A percentile compares a stretch with the other conserved stretches of the same genome.
Evolutionary conservation across 345 rosid genomes (phyloP).

Genomic region (Psidium guajava): DNA sequence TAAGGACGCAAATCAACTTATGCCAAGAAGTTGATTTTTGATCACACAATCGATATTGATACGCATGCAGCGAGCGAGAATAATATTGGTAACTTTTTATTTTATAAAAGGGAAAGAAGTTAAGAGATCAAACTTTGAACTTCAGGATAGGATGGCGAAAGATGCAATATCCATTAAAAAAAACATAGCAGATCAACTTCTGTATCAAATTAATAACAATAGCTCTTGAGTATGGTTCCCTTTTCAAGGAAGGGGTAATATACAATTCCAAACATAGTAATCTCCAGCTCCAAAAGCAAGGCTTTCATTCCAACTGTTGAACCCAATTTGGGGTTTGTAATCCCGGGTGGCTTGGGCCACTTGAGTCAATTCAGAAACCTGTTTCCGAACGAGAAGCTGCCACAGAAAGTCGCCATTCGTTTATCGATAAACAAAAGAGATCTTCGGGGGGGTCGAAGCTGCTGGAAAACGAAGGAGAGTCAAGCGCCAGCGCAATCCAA

Average conservation of each 20-base stretch:
- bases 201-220: not conserved
- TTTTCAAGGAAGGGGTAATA: not conserved
- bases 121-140: not conserved
- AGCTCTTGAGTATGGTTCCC: not conserved
- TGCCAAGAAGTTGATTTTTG: too few species aligned
- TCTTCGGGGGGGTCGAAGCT: not conserved
- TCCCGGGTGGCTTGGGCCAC: too few species aligned
- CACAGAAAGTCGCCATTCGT: not conserved
- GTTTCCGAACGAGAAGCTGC: not conserved
- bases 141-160: not conserved
- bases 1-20: too few species aligned
- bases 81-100: too few species aligned
- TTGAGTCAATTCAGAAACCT: not conserved
- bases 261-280: not conserved
- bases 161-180: not conserved
- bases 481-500: not conserved
- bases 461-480: not conserved
- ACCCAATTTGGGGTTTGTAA: too few species aligned
- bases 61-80: too few species aligned
- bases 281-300: not conserved
- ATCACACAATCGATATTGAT: too few species aligned
- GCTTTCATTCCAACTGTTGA: not conserved
- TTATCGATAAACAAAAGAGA: not conserved
- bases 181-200: not conserved
- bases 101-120: too few species aligned